Evolutionary conservation across 306 rosid species (phyloP).

Genomic region (Mimosa bimucronata): DNA sequence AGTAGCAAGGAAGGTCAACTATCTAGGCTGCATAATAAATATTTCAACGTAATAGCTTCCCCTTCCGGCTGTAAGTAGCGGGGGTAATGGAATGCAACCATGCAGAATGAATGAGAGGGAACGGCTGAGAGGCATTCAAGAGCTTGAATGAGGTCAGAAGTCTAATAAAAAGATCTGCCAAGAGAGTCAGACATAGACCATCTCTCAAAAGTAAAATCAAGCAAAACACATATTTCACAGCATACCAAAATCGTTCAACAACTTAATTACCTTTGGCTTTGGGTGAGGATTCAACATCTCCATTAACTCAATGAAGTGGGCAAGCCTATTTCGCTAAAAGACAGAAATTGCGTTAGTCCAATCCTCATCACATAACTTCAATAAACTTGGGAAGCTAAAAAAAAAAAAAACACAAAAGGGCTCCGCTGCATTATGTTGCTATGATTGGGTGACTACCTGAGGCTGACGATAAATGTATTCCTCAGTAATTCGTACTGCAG

Average conservation of each 20-base stretch:
- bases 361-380: neutral
- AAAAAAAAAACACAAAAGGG: too few species aligned
- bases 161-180: neutral
- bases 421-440: slow-evolving; percentile 18
- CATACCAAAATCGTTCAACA: slow-evolving; percentile 3
- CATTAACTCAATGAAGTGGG: slow-evolving; percentile 89
- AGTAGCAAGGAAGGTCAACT: neutral
- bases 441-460: slow-evolving; percentile 65
- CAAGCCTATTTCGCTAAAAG: slow-evolving; percentile 78
- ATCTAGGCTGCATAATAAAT: neutral
- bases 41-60: neutral
- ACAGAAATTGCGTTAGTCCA: slow-evolving; percentile 38
- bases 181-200: neutral
- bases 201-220: neutral
- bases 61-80: neutral
- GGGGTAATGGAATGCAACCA: neutral
- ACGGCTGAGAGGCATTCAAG: neutral
- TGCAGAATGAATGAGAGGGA: neutral
- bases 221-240: neutral
- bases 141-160: neutral
- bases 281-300: slow-evolving; percentile 94
- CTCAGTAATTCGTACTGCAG: slow-evolving; percentile 84
- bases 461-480: slow-evolving; percentile 90
- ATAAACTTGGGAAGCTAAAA: slow-evolving; percentile 23
- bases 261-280: slow-evolving; percentile 75